Evolutionary conservation across 768 basidiomycete species (phyloP).

Genomic region (Boletus rubropictus): DNA sequence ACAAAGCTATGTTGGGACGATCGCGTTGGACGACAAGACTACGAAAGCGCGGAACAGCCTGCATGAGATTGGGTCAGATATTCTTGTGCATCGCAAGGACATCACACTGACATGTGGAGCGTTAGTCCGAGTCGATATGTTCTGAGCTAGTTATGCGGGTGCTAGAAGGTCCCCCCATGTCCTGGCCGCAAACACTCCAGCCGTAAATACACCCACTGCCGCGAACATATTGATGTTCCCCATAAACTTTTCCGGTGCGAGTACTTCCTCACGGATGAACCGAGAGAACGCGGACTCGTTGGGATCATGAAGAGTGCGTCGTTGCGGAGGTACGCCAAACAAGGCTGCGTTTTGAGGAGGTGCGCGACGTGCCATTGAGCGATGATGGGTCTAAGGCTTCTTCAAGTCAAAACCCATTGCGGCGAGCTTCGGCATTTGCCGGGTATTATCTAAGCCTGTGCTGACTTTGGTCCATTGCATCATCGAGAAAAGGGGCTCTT

Average conservation of each 20-base stretch:
- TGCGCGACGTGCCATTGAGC: constrained; percentile 63
- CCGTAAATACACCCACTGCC: constrained; percentile 61
- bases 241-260: constrained; percentile 64
- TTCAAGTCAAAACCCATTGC: background rate
- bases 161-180: constrained; percentile 77
- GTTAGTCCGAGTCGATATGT: background rate
- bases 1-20: constrained; percentile 17
- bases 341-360: constrained; percentile 51
- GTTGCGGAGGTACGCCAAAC: constrained; percentile 41
- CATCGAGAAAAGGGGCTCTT: no score
- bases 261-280: constrained; percentile 55
- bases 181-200: constrained; percentile 64
- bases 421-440: constrained; percentile 20
- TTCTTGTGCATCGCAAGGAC: background rate
- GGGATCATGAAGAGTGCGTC: constrained; percentile 43
- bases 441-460: background rate
- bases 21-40: background rate
- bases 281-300: constrained; percentile 59
- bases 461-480: no score
- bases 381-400: background rate
- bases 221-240: constrained; percentile 71
- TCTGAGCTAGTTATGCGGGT: constrained; percentile 39
- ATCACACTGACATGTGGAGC: constrained; percentile 5
- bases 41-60: constrained; percentile 3
- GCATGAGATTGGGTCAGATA: background rate